Evolutionary conservation across 163 green algal species (phyloP), one percentile per base, ranked within the genome.

Genomic region (Chlorella variabilis): DNA sequence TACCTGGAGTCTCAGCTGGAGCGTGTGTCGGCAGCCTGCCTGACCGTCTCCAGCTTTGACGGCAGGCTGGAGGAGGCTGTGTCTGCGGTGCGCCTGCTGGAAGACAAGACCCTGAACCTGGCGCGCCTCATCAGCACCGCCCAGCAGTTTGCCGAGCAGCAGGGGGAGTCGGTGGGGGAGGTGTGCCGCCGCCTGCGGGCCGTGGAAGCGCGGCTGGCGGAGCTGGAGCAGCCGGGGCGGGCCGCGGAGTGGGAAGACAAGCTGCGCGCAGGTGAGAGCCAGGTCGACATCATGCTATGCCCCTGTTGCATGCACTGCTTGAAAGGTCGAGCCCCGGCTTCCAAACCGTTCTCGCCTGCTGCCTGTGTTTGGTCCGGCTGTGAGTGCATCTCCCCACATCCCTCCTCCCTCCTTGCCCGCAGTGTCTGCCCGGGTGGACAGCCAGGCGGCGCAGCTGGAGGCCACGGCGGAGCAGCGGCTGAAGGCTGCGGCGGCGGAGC

Each of bases 1-100:
- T 88, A 88, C 34, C 69, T 88, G 3, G 84, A 88, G n/a, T 73
- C 48, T 54, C 84, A 88, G 75, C 80, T 88, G n/a, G 84, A 88
- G 69, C 67, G 75, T 2, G 75, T 88, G 36, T 84, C 75, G 21
- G 75, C 73, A 3, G 84, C 84, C 5, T 88, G 84, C 75, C 51
- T 88, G 2, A 88, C 75, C 5, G 80, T 86, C 20, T 42, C 73
- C 9, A 82, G 75, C 7, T 88, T 82, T 80, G 84, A 88, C 11
- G 68, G 84, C 58, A 69, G 80, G 39, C 38, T 88, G 17, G 80
- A 88, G 69, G 56, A 66, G 15, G 63, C 67, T 17, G 63, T 76
- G 41, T 25, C 39, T 3, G 65, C 36, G 18, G n/a, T 76, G 11
- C 71, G 76, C 2, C 5, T 13, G 7, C 31, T 86, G 66, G 75